A percentile compares a stretch with the other conserved stretches of the same genome.
Conservation (phyloP, 768 basidiomycete species). For the Neoboletus subvelutipes region DNA sequence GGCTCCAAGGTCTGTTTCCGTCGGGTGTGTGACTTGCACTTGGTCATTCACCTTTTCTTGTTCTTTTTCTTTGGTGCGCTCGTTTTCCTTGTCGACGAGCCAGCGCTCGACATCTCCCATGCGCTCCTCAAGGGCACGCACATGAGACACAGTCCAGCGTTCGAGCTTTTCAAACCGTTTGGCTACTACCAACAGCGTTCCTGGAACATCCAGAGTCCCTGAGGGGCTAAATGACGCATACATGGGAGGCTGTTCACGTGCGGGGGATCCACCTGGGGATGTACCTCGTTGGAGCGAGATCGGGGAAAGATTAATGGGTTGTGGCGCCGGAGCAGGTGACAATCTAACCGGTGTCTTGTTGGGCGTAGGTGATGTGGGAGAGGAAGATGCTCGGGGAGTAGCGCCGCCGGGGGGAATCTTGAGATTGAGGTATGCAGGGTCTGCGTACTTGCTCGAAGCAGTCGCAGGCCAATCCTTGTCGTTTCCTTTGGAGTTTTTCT, state of each 20-base stretch:
- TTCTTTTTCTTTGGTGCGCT: constrained; percentile 46
- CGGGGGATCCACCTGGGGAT: constrained; percentile 38
- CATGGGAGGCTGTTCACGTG: constrained; percentile 58
- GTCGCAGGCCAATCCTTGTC: constrained; percentile 59
- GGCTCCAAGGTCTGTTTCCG: constrained; percentile 44
- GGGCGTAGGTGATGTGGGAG: constrained; percentile 65
- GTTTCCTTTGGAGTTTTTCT: constrained; percentile 36
- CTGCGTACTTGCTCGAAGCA: constrained; percentile 49
- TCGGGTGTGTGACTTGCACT: constrained; percentile 13
- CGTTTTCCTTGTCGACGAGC: constrained; percentile 82
- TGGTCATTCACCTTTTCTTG: constrained; percentile 14
- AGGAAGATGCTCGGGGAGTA: constrained; percentile 47
- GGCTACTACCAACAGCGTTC: constrained; percentile 71
- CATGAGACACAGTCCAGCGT: constrained; percentile 87
- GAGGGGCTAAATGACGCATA: constrained; percentile 74
- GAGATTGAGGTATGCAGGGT: constrained; percentile 58
- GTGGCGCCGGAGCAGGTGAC: constrained; percentile 43
- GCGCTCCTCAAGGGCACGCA: constrained; percentile 84
- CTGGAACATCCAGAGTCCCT: constrained; percentile 72
- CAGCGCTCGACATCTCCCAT: constrained; percentile 92
- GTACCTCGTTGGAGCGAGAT: constrained; percentile 56
- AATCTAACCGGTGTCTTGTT: constrained; percentile 29
- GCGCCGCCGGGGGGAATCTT: constrained; percentile 50
- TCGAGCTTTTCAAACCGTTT: constrained; percentile 84
- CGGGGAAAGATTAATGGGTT: constrained; percentile 52